A percentile compares a stretch with the other conserved stretches of the same genome.
These are phyloP conservation scores for Plectranthus barbatus DNA, from an alignment of 257 asterid genomes.

Conservation along the genomic window DNA sequence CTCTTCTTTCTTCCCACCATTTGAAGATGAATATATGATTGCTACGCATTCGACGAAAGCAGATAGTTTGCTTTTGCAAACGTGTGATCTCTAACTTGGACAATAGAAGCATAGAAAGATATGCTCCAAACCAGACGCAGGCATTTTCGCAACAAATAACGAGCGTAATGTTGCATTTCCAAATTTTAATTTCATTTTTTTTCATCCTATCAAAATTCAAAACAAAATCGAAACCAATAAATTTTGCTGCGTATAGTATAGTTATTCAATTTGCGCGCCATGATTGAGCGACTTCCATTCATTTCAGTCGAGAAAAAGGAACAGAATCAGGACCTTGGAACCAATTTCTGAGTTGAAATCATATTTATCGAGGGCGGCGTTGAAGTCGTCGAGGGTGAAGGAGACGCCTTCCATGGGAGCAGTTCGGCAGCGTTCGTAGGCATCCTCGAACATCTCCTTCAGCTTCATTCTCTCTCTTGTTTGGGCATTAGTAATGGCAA, in stretches of 20 bases:
- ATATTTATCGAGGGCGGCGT: slow-evolving; percentile 59
- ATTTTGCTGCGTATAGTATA: not conserved
- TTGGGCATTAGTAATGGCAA: slow-evolving; percentile 44
- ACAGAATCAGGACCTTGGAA: slow-evolving; percentile 38
- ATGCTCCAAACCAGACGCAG: no score
- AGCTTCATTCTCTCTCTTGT: slow-evolving; percentile 70
- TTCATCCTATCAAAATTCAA: not conserved
- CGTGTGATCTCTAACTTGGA: not conserved
- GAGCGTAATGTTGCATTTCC: not conserved
- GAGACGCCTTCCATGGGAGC: slow-evolving; percentile 82
- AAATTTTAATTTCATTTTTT: not conserved
- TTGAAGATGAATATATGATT: not conserved
- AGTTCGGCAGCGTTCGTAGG: slow-evolving; percentile 75
- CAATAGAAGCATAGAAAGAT: not conserved
- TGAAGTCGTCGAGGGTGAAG: slow-evolving; percentile 73
- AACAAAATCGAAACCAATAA: no score
- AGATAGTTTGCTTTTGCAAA: not conserved
- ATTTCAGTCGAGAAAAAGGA: not conserved
- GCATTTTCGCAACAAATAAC: not conserved
- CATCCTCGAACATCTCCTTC: slow-evolving; percentile 85
- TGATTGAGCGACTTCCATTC: not conserved
- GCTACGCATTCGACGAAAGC: not conserved
- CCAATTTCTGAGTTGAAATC: slow-evolving; percentile 88
- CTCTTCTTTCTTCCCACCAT: not conserved
- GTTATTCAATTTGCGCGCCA: not conserved